A percentile compares a stretch with the other conserved stretches of the same genome.
Conservation (phyloP, 495 filamentous ascomycete genomes). For the Penicillium simplicissimum region DNA sequence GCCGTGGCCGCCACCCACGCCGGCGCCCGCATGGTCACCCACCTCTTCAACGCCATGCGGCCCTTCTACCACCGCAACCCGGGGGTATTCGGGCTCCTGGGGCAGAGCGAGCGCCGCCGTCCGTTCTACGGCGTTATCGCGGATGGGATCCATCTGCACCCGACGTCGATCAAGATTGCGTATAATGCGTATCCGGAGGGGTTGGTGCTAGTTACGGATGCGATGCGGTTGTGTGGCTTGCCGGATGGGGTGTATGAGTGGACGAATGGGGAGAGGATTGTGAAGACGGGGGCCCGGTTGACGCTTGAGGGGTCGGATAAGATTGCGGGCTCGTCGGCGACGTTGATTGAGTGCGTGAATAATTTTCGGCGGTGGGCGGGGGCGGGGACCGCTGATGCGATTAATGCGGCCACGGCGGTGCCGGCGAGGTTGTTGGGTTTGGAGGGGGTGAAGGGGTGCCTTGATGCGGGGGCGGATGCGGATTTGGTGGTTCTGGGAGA, state of each 20-base stretch:
- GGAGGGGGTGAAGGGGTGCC: slow-evolving; percentile 62
- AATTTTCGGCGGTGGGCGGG: slow-evolving; percentile 77
- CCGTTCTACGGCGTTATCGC: slow-evolving; percentile 64
- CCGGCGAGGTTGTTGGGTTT: slow-evolving; percentile 75
- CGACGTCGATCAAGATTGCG: slow-evolving; percentile 58
- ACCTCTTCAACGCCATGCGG: slow-evolving; percentile 89
- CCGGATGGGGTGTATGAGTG: slow-evolving; percentile 76
- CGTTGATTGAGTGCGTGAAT: slow-evolving; percentile 75
- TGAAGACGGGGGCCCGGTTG: slow-evolving; percentile 66
- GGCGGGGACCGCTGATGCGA: slow-evolving; percentile 59
- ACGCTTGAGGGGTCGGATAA: slow-evolving; percentile 68
- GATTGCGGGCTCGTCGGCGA: slow-evolving; percentile 71
- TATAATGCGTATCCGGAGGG: slow-evolving; percentile 57
- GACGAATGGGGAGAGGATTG: slow-evolving; percentile 72
- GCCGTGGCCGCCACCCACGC: slow-evolving; percentile 63
- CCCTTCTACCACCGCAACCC: slow-evolving; percentile 84
- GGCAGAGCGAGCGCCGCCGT: slow-evolving; percentile 45
- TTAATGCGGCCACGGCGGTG: slow-evolving; percentile 69
- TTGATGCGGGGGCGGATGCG: slow-evolving; percentile 73
- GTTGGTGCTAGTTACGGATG: slow-evolving; percentile 62
- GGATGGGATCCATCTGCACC: slow-evolving; percentile 65
- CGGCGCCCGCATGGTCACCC: slow-evolving; percentile 82
- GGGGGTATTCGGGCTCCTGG: slow-evolving; percentile 76
- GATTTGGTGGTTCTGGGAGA: slow-evolving; percentile 74
- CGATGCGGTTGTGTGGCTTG: slow-evolving; percentile 63